phyloP scores from a whole-genome alignment of 352 stramenopile genomes.

The Peronospora farinosa region DNA sequence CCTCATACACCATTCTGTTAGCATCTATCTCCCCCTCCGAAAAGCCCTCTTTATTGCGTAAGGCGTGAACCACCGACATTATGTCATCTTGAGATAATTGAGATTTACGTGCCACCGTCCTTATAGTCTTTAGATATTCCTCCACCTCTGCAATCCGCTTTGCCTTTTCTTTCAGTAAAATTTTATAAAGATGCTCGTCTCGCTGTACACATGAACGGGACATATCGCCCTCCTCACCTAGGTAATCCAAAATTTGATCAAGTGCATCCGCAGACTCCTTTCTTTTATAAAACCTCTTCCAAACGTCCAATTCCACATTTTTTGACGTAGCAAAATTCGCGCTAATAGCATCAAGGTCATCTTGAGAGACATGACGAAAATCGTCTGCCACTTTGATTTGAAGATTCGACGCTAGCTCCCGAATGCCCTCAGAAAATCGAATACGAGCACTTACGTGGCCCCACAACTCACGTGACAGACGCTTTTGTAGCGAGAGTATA shows the following conservation, averaged over 20 bases:
- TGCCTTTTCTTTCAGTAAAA: conserved; percentile 55
- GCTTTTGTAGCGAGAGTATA: conserved; percentile 23
- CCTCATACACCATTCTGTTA: conserved; percentile 15
- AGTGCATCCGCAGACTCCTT: conserved; percentile 17
- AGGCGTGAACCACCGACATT: conserved; percentile 21
- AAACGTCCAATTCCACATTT: conserved; percentile 17
- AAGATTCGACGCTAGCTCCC: conserved; percentile 33
- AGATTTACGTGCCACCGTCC: conserved; percentile 35
- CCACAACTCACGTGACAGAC: conserved; percentile 40
- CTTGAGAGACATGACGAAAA: conserved; percentile 36
- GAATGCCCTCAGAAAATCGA: conserved; percentile 31
- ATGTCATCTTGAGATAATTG: conserved; percentile 46
- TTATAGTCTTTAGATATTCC: conserved; percentile 36
- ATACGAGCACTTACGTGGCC: conserved; percentile 35
- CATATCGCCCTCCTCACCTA: conserved; percentile 19
- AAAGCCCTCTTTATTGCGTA: conserved; percentile 3
- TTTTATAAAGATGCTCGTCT: conserved; percentile 39
- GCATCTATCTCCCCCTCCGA: conserved; percentile 1
- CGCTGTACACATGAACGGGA: conserved; percentile 24
- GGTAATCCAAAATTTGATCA: conserved; percentile 12
- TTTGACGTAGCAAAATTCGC: conserved; percentile 3
- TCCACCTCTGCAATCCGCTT: conserved; percentile 53
- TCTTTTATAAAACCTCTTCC: conserved; percentile 26
- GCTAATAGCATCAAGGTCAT: conserved; percentile 25
- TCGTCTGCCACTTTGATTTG: conserved; percentile 33